Conservation (phyloP, 768 basidiomycete genomes). For the Boletus patriciae region DNA sequence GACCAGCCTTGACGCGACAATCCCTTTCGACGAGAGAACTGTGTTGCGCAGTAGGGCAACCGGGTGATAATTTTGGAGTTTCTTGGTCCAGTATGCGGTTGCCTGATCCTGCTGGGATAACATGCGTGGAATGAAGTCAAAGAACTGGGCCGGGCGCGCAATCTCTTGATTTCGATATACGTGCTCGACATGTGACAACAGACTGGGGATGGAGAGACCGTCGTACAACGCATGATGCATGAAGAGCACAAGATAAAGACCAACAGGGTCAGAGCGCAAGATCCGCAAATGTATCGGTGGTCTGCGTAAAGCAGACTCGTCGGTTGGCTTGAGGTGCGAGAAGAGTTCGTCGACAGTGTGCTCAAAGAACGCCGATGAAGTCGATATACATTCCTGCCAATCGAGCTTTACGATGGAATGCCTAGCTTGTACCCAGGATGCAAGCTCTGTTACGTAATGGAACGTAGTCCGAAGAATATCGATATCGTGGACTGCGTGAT, state of each 20-base stretch:
- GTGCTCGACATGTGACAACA: constrained; percentile 35
- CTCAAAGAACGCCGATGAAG: constrained; percentile 10
- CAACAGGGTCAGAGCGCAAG: constrained; percentile 3
- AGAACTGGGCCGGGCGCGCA: constrained; percentile 33
- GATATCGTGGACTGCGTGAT: constrained; percentile 29
- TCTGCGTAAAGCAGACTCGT: constrained; percentile 27
- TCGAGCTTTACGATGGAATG: constrained; percentile 25
- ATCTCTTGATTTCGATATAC: constrained; percentile 29
- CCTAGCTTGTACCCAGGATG: constrained; percentile 31
- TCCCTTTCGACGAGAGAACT: constrained; percentile 11
- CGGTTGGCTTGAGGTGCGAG: constrained; percentile 12
- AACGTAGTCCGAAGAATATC: constrained; percentile 50
- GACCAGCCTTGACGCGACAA: constrained; percentile 13
- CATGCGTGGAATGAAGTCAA: constrained; percentile 39
- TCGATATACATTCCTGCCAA: constrained; percentile 24
- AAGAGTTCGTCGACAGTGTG: constrained; percentile 12
- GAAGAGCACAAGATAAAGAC: constrained; percentile 35
- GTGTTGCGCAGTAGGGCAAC: constrained; percentile 16
- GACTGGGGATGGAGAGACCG: constrained; percentile 40
- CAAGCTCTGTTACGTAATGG: constrained; percentile 40
- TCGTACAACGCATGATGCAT: constrained; percentile 53
- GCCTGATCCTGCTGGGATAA: constrained; percentile 40
- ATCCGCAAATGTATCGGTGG: constrained; percentile 34
- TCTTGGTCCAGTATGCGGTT: constrained; percentile 39
- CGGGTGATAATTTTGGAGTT: constrained; percentile 27